Evolutionary conservation across 163 green algal species (phyloP), one percentile per base, ranked within the genome.

Genomic region (Chlamydomonas reinhardtii): DNA sequence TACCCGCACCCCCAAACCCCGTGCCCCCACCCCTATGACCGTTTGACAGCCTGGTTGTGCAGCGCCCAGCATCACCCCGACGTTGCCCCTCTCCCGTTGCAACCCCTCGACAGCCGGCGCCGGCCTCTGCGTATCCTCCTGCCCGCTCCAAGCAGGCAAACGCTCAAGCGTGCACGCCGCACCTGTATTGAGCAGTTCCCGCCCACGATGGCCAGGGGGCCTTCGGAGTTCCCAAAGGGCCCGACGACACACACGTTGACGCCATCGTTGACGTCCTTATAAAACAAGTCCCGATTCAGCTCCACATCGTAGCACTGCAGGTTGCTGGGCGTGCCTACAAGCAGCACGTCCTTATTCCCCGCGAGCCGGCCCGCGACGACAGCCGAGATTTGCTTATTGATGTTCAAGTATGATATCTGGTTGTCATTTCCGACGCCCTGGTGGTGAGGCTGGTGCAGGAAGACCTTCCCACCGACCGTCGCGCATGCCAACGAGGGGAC

Each of bases 251-350:
- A 80, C n/a, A 81, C 80, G 59, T 92, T 93, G 14, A 95, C 92
- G 2, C 93, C 93, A 77, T 96, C 94, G 12, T 84, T 71, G 17
- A 96, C 88, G 48, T 97, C 94, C 62, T 93, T 96, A 90, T 95
- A 97, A 84, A 96, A 97, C 5, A 96, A 24, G 83, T 97, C 94
- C 71, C 88, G 86, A 87, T 97, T 97, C 27, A 91, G 56, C 48
- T 91, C 76, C 29, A 95, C 89, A 52, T 97, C 94, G 68, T 96
- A 97, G 52, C 88, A 94, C 78, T 95, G 92, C 35, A 96, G 80
- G 66, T 88, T 93, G 74, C 72, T 93, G 59, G 90, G 77, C 0
- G 93, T 95, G 35, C 84, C 95, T n/a, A 97, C 83, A 0, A 97
- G 74, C 68, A 97, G 89, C 35, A 95, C 80, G 77, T 97, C 95